Conservation (phyloP, 345 rosid genomes). For the Brassica cretica region DNA sequence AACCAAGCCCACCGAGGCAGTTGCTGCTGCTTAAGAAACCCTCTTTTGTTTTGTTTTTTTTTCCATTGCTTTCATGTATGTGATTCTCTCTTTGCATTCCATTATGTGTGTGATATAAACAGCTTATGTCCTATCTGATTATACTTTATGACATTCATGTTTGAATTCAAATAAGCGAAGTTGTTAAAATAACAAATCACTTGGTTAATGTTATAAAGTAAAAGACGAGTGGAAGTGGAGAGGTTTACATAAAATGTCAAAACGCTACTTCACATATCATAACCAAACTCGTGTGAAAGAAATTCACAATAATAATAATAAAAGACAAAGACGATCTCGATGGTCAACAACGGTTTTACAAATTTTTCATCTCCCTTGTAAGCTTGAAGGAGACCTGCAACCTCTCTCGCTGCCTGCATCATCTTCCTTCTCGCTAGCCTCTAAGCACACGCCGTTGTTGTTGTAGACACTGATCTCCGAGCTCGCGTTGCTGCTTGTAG, state of each 20-base stretch:
- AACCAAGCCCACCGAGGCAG: constrained; percentile 42
- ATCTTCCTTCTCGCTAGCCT: constrained; percentile 64
- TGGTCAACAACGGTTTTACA: constrained; percentile 30
- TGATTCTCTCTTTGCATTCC: constrained; percentile 19
- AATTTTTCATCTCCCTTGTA: constrained; percentile 59
- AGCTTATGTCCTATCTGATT: constrained; percentile 12
- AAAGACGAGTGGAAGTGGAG: constrained; percentile 23
- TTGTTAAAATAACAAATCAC: constrained; percentile 1
- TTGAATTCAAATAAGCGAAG: constrained; percentile 2
- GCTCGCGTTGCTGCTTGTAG: constrained; percentile 96
- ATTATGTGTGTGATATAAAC: constrained; percentile 24
- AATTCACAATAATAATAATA: constrained; percentile 32
- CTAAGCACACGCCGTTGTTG: constrained; percentile 63
- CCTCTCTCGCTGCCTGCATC: constrained; percentile 66
- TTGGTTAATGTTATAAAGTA: constrained; percentile 23
- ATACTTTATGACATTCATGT: not conserved
- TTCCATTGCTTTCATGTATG: constrained; percentile 12
- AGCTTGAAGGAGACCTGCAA: constrained; percentile 60
- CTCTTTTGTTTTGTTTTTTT: constrained; percentile 5
- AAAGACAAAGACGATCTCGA: constrained; percentile 14
- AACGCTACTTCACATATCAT: constrained; percentile 41
- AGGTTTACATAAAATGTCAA: constrained; percentile 29
- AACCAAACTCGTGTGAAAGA: constrained; percentile 36
- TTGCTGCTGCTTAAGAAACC: constrained; percentile 49
- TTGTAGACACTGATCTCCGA: constrained; percentile 89